These are phyloP conservation scores for Hypoxylon sp. DNA, from an alignment of 2,329 filamentous ascomycete genomes.

Conservation along the genomic window DNA sequence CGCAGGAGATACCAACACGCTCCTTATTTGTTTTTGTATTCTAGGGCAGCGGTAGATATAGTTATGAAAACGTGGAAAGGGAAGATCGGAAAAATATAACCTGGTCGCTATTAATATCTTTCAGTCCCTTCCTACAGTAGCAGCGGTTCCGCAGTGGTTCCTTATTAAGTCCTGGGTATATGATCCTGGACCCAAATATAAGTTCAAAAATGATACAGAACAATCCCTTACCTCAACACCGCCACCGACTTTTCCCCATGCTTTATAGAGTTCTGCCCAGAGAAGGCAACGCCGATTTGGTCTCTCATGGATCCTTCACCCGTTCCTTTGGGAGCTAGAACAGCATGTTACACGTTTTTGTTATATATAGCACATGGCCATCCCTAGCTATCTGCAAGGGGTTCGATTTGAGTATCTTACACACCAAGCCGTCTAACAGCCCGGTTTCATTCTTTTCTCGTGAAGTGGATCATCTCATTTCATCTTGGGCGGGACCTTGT, in stretches of 20 bases:
- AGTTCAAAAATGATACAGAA: neutral
- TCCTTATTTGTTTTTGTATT: slow-evolving; percentile 38
- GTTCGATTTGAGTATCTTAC: slow-evolving; percentile 36
- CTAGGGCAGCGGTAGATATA: slow-evolving; percentile 23
- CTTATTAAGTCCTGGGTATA: neutral
- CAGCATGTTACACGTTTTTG: slow-evolving; percentile 32
- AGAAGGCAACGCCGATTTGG: neutral
- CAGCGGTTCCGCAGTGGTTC: no score
- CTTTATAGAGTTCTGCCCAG: neutral
- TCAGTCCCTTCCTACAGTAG: neutral
- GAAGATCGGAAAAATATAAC: slow-evolving; percentile 31
- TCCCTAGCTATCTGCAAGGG: slow-evolving; percentile 28
- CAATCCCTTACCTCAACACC: slow-evolving; percentile 4
- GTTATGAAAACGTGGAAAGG: slow-evolving; percentile 32
- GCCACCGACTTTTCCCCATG: neutral
- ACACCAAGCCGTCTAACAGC: slow-evolving; percentile 15
- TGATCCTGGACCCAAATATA: neutral
- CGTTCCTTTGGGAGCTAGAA: neutral
- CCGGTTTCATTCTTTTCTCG: neutral
- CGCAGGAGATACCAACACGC: slow-evolving; percentile 37
- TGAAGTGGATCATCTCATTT: neutral
- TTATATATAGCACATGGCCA: slow-evolving; percentile 35
- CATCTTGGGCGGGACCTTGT: neutral
- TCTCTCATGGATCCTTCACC: neutral
- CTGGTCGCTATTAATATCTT: slow-evolving; percentile 5